A percentile compares a stretch with the other conserved stretches of the same genome.
phyloP scores from a whole-genome alignment of 208 protist genomes.

The Leishmania aethiopica region DNA sequence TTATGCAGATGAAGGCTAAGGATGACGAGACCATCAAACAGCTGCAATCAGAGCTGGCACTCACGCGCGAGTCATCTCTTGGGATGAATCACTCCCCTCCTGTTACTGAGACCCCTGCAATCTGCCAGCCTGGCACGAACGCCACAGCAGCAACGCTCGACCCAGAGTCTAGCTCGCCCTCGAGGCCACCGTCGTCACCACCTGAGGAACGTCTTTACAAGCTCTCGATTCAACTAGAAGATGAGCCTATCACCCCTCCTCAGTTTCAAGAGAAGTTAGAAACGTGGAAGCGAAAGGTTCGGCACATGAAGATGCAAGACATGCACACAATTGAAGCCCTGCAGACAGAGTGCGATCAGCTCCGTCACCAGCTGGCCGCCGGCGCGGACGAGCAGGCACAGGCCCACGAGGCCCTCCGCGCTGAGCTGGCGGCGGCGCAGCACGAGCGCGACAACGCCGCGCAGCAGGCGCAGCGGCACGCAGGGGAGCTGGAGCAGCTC shows the following conservation, averaged over 20 bases:
- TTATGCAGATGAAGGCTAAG: slow-evolving; percentile 49
- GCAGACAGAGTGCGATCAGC: slow-evolving; percentile 15
- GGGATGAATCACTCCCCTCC: background rate
- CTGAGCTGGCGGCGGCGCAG: background rate
- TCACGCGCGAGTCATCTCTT: slow-evolving; percentile 7
- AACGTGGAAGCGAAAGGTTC: slow-evolving; percentile 29
- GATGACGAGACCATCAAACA: slow-evolving; percentile 45
- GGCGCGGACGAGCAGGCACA: background rate
- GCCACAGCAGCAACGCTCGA: too few relatives aligned
- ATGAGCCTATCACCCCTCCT: slow-evolving; percentile 15
- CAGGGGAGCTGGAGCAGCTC: background rate
- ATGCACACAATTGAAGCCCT: slow-evolving; percentile 31
- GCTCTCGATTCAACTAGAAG: slow-evolving; percentile 27
- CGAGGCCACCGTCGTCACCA: background rate
- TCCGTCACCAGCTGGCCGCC: background rate
- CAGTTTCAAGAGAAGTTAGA: slow-evolving; percentile 36
- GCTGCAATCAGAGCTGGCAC: slow-evolving; percentile 27
- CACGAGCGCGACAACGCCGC: background rate
- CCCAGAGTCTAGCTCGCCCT: too few relatives aligned
- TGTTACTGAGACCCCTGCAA: background rate
- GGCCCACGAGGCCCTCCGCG: background rate
- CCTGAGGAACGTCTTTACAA: slow-evolving; percentile 4
- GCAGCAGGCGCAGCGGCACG: background rate
- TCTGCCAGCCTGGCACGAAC: background rate
- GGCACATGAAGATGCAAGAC: slow-evolving; percentile 20